Base-by-base conservation (phyloP, 2,329 filamentous ascomycete species). In the Alternaria triticimaculans region DNA sequence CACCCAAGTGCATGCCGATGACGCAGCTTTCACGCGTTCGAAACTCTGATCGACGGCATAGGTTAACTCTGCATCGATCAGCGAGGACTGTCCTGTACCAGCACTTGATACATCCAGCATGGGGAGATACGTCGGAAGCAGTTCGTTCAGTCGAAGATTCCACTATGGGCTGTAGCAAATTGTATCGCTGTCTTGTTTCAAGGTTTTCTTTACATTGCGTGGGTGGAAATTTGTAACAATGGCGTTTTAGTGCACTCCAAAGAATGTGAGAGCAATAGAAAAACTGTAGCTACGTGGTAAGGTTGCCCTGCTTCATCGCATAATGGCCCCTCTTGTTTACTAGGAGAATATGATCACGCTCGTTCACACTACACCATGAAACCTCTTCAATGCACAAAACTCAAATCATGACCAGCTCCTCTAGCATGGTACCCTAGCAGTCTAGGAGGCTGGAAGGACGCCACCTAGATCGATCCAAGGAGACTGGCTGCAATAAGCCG, bases 211-310 rank as follows among this genome's bases (percentile, higher is more conserved):
- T 55, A 41, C 54, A 53, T 28, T 58, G 44, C 57, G 56, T 60
- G 53, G 57, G 63, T 49, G 63, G 63, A 55, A 54, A 61, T 60
- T 18, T 67, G 66, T 67, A 71, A 70, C 59, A 55, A 55, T 46
- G 68, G 70, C 54, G 70, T 71, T 71, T 49, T 58, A 37, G 53
- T 56, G 55, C 45, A 61, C 53, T 62, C 30, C 37, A 49, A 56
- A 33, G 55, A 26, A 50, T 9, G 51, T 56, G 56, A 45, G 58
- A 55, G 28, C 55, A 18, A 62, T 69, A 69, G 66, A 69, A 20
- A 54, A 53, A 54, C 55, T 57, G 30, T 50, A 56, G 58, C 55
- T 51, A 66, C 44, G 59, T 43, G 55, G 48, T 56, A 56, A 63
- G 63, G 63, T 41, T 51, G 63, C 58, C 63, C 55, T 15, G 59